These are phyloP conservation scores for Onygenales sp. DNA, from an alignment of 2,329 filamentous ascomycete genomes.

Conservation along the genomic window DNA sequence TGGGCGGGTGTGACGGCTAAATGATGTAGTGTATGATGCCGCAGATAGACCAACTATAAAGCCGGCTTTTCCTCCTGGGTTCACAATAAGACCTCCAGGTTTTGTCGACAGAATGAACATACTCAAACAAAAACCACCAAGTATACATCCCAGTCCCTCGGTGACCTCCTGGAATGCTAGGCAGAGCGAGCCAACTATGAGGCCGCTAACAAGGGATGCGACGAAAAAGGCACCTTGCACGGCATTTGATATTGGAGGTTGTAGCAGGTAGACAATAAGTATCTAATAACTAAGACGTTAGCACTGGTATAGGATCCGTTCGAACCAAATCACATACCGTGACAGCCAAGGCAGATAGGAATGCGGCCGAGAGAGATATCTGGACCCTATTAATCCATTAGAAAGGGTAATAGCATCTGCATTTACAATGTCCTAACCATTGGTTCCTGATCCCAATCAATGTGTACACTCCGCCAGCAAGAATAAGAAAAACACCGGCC, in stretches of 20 bases:
- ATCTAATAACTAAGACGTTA: conserved; percentile 32
- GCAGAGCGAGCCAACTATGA: conserved; percentile 62
- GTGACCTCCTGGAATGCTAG: conserved; percentile 77
- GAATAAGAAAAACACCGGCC: conserved; percentile 65
- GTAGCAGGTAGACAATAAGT: conserved; percentile 83
- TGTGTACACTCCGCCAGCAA: conserved; percentile 60
- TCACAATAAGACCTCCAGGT: conserved; percentile 62
- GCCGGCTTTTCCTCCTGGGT: conserved; percentile 54
- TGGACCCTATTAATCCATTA: conserved; percentile 43
- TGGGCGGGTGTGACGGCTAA: conserved; percentile 65
- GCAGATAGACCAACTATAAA: conserved; percentile 65
- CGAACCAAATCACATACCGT: conserved; percentile 36
- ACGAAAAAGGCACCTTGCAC: conserved; percentile 82
- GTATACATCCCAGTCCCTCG: conserved; percentile 72
- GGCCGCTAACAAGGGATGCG: conserved; percentile 62
- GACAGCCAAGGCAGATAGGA: conserved; percentile 62
- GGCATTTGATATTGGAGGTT: conserved; percentile 60
- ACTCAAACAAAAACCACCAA: conserved; percentile 74
- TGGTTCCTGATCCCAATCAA: conserved; percentile 75
- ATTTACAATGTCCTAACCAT: conserved; percentile 36
- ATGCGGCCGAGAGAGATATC: conserved; percentile 70
- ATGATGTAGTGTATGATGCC: conserved; percentile 62
- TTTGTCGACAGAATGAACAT: conserved; percentile 86
- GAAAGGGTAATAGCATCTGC: background rate
- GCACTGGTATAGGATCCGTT: conserved; percentile 2